These are phyloP conservation scores for Neurospora sublineolata DNA, from an alignment of 495 filamentous ascomycete species.

Conservation along the genomic window DNA sequence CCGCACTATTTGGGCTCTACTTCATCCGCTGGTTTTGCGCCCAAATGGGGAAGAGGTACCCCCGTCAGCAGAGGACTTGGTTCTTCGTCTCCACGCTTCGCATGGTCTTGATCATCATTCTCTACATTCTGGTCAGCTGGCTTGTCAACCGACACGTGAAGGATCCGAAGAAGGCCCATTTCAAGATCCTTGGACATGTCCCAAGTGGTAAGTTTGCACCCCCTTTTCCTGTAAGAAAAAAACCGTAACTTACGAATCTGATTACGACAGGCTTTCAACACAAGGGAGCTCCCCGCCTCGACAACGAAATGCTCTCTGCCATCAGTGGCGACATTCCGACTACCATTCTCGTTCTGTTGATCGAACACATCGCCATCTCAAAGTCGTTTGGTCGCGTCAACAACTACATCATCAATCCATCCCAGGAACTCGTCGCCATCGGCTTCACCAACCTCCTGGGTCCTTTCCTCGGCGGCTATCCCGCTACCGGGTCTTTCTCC, in stretches of 20 bases:
- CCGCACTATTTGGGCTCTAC: conserved; percentile 38
- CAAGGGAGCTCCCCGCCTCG: conserved; percentile 25
- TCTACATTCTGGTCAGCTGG: conserved; percentile 33
- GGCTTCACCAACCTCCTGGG: conserved; percentile 42
- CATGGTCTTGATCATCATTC: conserved; percentile 32
- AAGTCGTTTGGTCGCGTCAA: conserved; percentile 44
- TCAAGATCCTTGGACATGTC: conserved; percentile 31
- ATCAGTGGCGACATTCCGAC: conserved; percentile 25
- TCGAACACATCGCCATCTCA: conserved; percentile 45
- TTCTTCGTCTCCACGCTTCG: conserved; percentile 36
- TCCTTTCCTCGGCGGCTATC: conserved; percentile 42
- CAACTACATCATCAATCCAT: conserved; percentile 44
- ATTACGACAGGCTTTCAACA: conserved; percentile 32
- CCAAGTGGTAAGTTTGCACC: conserved; percentile 27
- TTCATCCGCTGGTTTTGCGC: conserved; percentile 35
- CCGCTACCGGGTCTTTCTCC: conserved; percentile 43
- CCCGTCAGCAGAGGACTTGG: conserved; percentile 24
- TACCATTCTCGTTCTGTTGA: conserved; percentile 38
- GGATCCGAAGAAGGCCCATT: conserved; percentile 20
- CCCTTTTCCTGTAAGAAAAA: background rate
- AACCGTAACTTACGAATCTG: background rate
- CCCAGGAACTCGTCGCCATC: conserved; percentile 43
- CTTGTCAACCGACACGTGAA: conserved; percentile 21
- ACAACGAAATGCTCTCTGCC: conserved; percentile 20
- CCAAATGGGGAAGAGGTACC: conserved; percentile 30